Percentiles rank a stretch among this genome's conserved stretches.
Conservation (phyloP, 495 filamentous ascomycete genomes). For the Tuber umbilicatum region DNA sequence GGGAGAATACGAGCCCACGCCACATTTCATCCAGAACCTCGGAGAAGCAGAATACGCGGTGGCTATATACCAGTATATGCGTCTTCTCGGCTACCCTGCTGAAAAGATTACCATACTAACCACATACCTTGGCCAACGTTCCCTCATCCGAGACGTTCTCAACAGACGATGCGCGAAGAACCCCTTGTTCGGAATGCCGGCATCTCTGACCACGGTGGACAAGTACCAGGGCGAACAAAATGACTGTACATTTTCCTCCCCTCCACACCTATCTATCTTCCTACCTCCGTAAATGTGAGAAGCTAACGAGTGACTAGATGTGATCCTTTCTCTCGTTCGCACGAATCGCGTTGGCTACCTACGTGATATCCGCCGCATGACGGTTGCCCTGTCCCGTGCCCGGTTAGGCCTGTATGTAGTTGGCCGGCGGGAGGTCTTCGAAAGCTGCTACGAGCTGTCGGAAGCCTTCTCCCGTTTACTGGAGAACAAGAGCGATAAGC, state of each 20-base stretch:
- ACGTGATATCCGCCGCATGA: slow-evolving; percentile 85
- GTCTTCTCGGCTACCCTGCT: slow-evolving; percentile 90
- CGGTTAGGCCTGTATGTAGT: slow-evolving; percentile 89
- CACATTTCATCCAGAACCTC: slow-evolving; percentile 94
- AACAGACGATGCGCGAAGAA: slow-evolving; percentile 76
- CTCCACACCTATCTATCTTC: not conserved
- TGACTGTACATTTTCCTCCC: slow-evolving; percentile 63
- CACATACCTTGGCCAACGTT: slow-evolving; percentile 90
- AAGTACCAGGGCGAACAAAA: slow-evolving; percentile 99
- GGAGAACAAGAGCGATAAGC: slow-evolving; percentile 62
- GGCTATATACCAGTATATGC: slow-evolving; percentile 95
- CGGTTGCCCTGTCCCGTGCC: slow-evolving; percentile 92
- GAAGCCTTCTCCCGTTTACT: slow-evolving; percentile 73
- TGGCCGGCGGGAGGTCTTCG: slow-evolving; percentile 82
- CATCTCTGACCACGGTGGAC: slow-evolving; percentile 88
- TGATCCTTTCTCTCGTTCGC: slow-evolving; percentile 85
- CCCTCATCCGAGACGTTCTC: slow-evolving; percentile 83
- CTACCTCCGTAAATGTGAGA: not conserved
- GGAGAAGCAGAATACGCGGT: slow-evolving; percentile 97
- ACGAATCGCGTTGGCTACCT: slow-evolving; percentile 89
- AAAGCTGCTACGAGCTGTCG: slow-evolving; percentile 77
- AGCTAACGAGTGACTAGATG: slow-evolving; percentile 52
- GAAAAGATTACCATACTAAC: slow-evolving; percentile 82
- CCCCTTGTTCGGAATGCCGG: slow-evolving; percentile 80
- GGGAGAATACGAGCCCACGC: slow-evolving; percentile 84